These are phyloP conservation scores for Corchorus capsularis DNA, from an alignment of 345 rosid species.

Conservation along the genomic window DNA sequence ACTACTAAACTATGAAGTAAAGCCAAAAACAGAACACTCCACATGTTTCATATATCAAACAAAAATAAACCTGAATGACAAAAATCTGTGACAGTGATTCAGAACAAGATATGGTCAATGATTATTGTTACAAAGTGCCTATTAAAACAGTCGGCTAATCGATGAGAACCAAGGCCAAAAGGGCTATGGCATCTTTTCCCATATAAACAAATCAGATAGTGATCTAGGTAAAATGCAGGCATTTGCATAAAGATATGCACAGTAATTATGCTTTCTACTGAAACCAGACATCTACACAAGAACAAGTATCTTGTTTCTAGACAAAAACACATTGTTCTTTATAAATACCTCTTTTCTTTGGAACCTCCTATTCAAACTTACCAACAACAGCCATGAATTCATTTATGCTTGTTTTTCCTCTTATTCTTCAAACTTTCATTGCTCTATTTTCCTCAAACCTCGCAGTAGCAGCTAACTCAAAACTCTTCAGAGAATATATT, in stretches of 20 bases:
- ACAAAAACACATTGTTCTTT: background rate
- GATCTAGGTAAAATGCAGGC: background rate
- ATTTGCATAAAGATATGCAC: background rate
- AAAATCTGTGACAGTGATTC: background rate
- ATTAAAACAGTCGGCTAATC: background rate
- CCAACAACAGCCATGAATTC: slow-evolving; percentile 27
- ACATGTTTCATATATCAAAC: background rate
- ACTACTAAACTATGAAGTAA: background rate
- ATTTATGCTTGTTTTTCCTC: slow-evolving; percentile 14
- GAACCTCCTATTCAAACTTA: background rate
- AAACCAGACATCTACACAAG: background rate
- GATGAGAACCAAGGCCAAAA: background rate
- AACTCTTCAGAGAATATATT: slow-evolving; percentile 58
- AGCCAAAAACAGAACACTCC: background rate
- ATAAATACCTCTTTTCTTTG: slow-evolving; percentile 5
- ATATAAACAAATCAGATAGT: too few species aligned
- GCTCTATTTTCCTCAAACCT: slow-evolving; percentile 24
- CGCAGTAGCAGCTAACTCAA: slow-evolving; percentile 40
- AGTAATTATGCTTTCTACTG: background rate
- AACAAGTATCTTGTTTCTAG: background rate
- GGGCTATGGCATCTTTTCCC: too few species aligned
- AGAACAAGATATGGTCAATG: background rate
- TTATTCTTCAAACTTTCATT: slow-evolving; percentile 23
- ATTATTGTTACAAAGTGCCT: background rate
- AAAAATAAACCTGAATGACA: background rate